phyloP scores from a whole-genome alignment of 1,284 basidiomycete genomes.

The Malassezia dermatis region DNA sequence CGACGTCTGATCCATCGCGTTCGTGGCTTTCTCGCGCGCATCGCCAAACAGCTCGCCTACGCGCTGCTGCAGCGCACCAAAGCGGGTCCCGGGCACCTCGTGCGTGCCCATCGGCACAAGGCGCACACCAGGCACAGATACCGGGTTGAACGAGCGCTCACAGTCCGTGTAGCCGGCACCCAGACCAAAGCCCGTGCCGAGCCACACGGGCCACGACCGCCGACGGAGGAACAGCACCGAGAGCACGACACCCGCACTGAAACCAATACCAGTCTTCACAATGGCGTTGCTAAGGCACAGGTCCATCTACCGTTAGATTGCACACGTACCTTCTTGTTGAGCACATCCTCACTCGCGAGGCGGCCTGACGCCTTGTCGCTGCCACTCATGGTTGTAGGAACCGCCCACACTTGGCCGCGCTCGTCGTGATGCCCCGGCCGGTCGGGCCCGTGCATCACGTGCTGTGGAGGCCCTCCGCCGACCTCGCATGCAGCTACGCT shows the following conservation, averaged over 20 bases:
- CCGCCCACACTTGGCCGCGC: not conserved
- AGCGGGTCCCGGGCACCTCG: conserved; percentile 25
- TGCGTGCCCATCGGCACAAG: conserved; percentile 52
- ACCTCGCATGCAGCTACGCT: not conserved
- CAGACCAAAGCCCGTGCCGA: conserved; percentile 78
- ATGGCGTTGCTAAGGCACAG: conserved; percentile 51
- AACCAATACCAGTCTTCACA: conserved; percentile 73
- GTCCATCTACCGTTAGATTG: conserved; percentile 22
- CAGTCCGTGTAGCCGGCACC: conserved; percentile 82
- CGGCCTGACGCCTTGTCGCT: conserved; percentile 7
- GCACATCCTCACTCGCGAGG: conserved; percentile 16
- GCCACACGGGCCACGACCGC: conserved; percentile 88
- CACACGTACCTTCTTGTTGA: conserved; percentile 12
- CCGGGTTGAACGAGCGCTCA: conserved; percentile 89
- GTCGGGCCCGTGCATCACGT: not conserved
- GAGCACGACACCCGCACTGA: conserved; percentile 82
- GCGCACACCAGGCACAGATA: conserved; percentile 78
- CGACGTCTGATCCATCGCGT: conserved; percentile 1
- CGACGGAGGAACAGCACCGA: conserved; percentile 90
- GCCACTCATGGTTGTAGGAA: conserved; percentile 6
- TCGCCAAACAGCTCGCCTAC: conserved; percentile 37
- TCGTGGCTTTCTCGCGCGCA: conserved; percentile 25
- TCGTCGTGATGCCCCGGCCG: not conserved
- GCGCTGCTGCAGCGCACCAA: conserved; percentile 36
- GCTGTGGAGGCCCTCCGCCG: not conserved